Evolutionary conservation across 73 alveolate species (phyloP).

Genomic region (Tetrahymena elliotti): DNA sequence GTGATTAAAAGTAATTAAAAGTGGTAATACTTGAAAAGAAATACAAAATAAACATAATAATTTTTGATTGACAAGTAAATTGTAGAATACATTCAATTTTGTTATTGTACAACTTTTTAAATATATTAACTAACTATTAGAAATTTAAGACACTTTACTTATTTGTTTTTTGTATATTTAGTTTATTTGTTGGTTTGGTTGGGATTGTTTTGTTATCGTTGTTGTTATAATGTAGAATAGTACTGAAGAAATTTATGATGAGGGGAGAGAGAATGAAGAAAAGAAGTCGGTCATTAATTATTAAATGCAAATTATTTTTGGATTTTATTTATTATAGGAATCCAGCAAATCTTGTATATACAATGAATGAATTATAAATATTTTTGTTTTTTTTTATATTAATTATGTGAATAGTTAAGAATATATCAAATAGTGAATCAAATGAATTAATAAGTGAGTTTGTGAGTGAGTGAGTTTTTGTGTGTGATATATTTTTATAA

Average conservation of each 20-base stretch:
- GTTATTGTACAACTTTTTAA: not conserved
- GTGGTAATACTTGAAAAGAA: not conserved
- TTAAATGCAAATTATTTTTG: not conserved
- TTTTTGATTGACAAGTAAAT: not conserved
- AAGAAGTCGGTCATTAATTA: not conserved
- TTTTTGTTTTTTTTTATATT: not conserved
- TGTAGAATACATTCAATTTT: not conserved
- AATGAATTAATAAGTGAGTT: not conserved
- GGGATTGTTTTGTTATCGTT: not conserved
- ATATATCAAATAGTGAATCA: not conserved
- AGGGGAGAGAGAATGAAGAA: not conserved
- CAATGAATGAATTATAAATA: not conserved
- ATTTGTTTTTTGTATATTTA: too few species aligned
- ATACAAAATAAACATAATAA: not conserved
- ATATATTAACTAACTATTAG: not conserved
- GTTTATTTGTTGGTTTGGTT: too few species aligned
- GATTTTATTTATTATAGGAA: not conserved
- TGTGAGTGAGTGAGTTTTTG: not conserved
- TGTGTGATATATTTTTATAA: not conserved
- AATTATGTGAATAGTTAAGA: not conserved
- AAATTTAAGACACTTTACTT: not conserved
- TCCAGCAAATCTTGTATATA: not conserved
- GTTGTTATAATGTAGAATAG: not conserved
- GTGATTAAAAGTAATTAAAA: not conserved
- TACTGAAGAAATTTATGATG: not conserved